Evolutionary conservation across 306 rosid genomes (phyloP), one percentile per base, ranked within the genome.

Genomic region (Acacia crassicarpa): DNA sequence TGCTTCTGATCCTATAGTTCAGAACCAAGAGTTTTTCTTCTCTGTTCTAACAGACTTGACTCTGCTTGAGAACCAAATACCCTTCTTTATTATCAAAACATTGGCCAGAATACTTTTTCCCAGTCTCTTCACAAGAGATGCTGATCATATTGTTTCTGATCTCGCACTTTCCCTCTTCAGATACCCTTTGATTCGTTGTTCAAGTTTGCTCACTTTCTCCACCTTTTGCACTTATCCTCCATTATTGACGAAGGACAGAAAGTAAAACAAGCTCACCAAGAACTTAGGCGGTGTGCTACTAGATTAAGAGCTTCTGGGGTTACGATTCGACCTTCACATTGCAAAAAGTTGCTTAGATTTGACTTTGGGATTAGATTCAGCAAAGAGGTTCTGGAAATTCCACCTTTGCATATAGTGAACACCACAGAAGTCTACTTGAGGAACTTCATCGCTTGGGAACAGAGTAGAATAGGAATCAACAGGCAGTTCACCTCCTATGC

Each of bases 381-480:
- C 40, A 38, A 78, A 20, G 86, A 83, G 63, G 71, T 78, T n/a
- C n/a, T 78, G 5, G 80, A 83, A 73, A 78, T 83, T 16, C 80
- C 83, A 53, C 76, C 79, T 38, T 32, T 83, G 10, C 75, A 73
- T 30, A 9, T 78, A 25, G 76, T 14, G 11, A 82, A 83, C 20
- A 73, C 81, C n/a, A 77, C 83, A 17, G 79, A 79, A 67, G 59
- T 79, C 20, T n/a, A 83, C 33, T 73, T 80, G 83, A 80, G 81
- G 78, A 86, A 82, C 3, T 62, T 83, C 71, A 83, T 83, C 41
- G 89, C 89, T 48, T 80, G 84, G 80, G 89, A 86, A 35, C 85
- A 83, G 58, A 72, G 83, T 74, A 77, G 87, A 49, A 56, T 80
- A 17, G 82, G 67, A n/a, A 72, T 70, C 25, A 80, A 27, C 25